Base-by-base conservation (phyloP, 371 early-diverging fungal genomes). In the Chytridium lagenaria region DNA sequence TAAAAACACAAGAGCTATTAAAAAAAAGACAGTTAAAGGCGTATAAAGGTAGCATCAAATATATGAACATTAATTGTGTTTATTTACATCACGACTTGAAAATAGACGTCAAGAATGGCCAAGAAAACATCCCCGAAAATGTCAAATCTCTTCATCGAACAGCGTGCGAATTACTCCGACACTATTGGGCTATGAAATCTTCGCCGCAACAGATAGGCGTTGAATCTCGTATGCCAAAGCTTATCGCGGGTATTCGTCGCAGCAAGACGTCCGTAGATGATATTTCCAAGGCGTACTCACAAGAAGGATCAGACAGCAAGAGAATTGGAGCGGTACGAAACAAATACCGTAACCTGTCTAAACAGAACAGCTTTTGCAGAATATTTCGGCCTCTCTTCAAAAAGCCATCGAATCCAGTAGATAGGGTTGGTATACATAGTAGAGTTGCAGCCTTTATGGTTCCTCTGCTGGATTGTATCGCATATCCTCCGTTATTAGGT, bases 81-180 rank as follows among this genome's bases (percentile, higher is more conserved):
- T 44, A 44, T 44, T 44, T 44, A 12, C 7, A 44, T 44, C 19
- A 44, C 7, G 44, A 44, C 19, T 44, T 19, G n/a, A n/a, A n/a
- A n/a, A n/a, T n/a, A n/a, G n/a, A n/a, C n/a, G n/a, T n/a, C n/a
- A n/a, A n/a, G n/a, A n/a, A n/a, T n/a, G n/a, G n/a, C 19, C 44
- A 44, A 7, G 30, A 19, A 55, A 55, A n/a, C 16, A 51, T 51
- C 3, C 71, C 49, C 22, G 68, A 73, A 2, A 50, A n/a, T 59
- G 44, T 73, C 59, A n/a, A 16, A 16, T 23, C 50, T 39, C 33
- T 73, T n/a, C 68, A 73, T 19, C 38, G 33, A 23, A 39, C 7
- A 1, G 73, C 73, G 39, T 52, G 34, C 1, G 73, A 73, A 50
- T 66, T 73, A 28, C 68, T 73, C 5, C 68, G 73, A 10, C 68